Evolutionary conservation across 371 early-diverging fungal genomes (phyloP).

Genomic region (Rhizomucor pusillus): DNA sequence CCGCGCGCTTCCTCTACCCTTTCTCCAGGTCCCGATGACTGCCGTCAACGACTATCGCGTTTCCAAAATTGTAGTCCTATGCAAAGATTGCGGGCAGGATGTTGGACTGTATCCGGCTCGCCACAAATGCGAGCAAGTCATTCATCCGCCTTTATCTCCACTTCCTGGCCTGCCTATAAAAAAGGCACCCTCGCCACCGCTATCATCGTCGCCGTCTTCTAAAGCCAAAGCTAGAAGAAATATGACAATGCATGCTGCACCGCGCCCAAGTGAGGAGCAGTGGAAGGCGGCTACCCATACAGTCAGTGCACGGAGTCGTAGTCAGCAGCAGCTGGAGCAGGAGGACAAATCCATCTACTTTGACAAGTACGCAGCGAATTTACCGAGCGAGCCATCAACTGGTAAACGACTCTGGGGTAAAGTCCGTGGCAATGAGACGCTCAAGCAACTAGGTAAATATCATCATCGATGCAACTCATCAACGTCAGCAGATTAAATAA

Average conservation of each 20-base stretch:
- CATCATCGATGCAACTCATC: no score
- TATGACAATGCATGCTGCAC: conserved; percentile 10
- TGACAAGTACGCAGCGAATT: conserved; percentile 39
- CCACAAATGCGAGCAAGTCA: conserved; percentile 55
- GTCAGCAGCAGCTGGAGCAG: conserved; percentile 13
- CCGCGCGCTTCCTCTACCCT: no score
- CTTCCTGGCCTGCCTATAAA: no score
- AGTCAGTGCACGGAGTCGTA: conserved; percentile 9
- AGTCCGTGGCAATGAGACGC: conserved; percentile 46
- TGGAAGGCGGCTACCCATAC: conserved; percentile 5
- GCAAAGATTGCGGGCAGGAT: conserved; percentile 69
- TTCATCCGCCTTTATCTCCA: conserved; percentile 45
- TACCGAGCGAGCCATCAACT: conserved; percentile 17
- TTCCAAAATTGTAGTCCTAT: conserved; percentile 59
- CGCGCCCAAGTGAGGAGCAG: conserved; percentile 6
- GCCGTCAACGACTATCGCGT: conserved; percentile 54
- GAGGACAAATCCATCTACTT: conserved; percentile 43
- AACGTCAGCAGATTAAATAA: no score
- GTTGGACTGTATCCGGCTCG: conserved; percentile 68
- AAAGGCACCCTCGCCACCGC: no score
- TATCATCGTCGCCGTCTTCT: conserved; percentile 21
- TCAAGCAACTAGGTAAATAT: conserved; percentile 36
- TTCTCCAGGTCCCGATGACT: no score
- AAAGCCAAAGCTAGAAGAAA: conserved; percentile 9
- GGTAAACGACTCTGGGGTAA: conserved; percentile 49